These are phyloP conservation scores for Penicillium cosmopolitanum DNA, from an alignment of 495 filamentous ascomycete species.

Conservation along the genomic window DNA sequence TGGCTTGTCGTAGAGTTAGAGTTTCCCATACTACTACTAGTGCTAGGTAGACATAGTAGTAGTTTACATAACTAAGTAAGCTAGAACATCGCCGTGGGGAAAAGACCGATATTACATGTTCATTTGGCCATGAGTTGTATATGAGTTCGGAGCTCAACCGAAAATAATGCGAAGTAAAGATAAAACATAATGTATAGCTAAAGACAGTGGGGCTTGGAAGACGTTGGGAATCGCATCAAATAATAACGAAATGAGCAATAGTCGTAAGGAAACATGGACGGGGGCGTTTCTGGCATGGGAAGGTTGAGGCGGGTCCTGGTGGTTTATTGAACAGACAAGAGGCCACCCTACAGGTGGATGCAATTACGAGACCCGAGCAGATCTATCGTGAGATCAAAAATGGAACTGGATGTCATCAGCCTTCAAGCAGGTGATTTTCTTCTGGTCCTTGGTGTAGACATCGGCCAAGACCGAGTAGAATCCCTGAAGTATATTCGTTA, in stretches of 20 bases:
- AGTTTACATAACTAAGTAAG: background rate
- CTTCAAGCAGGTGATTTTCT: conserved; percentile 80
- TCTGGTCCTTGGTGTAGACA: conserved; percentile 68
- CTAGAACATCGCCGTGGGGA: background rate
- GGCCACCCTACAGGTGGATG: conserved; percentile 22
- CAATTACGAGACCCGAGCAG: conserved; percentile 6
- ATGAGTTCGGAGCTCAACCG: conserved; percentile 12
- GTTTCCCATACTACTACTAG: no score
- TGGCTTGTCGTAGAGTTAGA: no score
- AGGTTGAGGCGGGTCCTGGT: conserved; percentile 2
- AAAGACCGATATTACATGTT: background rate
- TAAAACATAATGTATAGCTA: conserved; percentile 11
- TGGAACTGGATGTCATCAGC: conserved; percentile 54
- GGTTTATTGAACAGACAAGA: conserved; percentile 8
- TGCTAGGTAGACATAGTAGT: no score
- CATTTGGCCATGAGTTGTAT: conserved; percentile 3
- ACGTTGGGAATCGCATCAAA: background rate
- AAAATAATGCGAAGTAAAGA: conserved; percentile 14
- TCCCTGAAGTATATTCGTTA: conserved; percentile 57
- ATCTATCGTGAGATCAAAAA: background rate
- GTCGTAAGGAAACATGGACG: conserved; percentile 27
- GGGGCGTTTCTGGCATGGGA: conserved; percentile 15
- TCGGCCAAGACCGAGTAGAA: conserved; percentile 87
- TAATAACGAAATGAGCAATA: conserved; percentile 14
- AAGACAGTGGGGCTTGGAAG: conserved; percentile 11